Evolutionary conservation across 345 rosid genomes (phyloP).

Genomic region (Sonneratia alba): DNA sequence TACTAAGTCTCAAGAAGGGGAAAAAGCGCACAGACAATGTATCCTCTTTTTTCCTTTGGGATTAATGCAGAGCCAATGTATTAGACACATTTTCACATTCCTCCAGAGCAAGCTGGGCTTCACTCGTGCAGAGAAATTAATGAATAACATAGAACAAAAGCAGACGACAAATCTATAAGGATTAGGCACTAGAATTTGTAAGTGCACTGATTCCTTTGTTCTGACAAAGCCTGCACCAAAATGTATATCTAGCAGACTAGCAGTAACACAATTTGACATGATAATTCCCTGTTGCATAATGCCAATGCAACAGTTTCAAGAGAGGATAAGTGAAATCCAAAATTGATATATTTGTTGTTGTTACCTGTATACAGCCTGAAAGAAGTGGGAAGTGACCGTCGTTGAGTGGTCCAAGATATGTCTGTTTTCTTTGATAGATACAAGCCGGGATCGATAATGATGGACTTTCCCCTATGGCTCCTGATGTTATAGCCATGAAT

Average conservation of each 20-base stretch:
- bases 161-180: not conserved
- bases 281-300: not conserved
- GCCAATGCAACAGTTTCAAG: not conserved
- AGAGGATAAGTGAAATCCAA: not conserved
- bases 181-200: not conserved
- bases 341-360: not conserved
- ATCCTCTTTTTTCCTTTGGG: no score
- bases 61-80: no score
- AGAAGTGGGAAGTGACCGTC: slow-evolving; percentile 76
- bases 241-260: no score
- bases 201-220: not conserved
- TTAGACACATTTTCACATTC: no score
- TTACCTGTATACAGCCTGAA: slow-evolving; percentile 86
- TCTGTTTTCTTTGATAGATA: slow-evolving; percentile 85
- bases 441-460: slow-evolving; percentile 88
- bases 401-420: slow-evolving; percentile 80
- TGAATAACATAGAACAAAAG: not conserved
- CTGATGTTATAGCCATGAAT: slow-evolving; percentile 24
- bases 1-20: no score
- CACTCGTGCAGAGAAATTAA: not conserved
- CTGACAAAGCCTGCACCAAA: not conserved
- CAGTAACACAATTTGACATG: no score
- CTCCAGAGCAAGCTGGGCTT: not conserved
- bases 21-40: no score
- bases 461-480: slow-evolving; percentile 73